Percentiles rank a stretch among this genome's conserved stretches.
phyloP scores from a whole-genome alignment of 139 green algal genomes.

The Parachlorella kessleri region DNA sequence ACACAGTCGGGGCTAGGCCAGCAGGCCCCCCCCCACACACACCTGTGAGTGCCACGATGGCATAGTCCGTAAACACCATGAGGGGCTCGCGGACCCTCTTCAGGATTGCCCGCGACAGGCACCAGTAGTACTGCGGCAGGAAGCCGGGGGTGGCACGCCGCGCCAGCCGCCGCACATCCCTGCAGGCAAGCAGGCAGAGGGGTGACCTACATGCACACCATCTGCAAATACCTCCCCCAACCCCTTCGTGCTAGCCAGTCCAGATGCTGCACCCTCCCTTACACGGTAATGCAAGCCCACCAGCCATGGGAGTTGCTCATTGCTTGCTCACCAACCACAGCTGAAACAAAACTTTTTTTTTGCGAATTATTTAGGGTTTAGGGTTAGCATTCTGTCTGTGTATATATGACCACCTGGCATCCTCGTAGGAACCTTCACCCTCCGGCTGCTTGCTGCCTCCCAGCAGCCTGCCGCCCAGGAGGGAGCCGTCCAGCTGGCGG shows the following conservation, averaged over 20 bases:
- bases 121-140: constrained; percentile 51
- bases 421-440: neutral
- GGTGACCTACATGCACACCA: no score
- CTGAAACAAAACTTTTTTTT: neutral
- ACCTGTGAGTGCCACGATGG: constrained; percentile 58
- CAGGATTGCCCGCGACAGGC: constrained; percentile 30
- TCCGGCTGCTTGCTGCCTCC: neutral
- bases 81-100: constrained; percentile 44
- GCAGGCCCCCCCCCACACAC: neutral
- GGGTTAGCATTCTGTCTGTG: no score
- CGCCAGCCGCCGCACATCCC: neutral
- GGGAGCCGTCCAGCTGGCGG: neutral
- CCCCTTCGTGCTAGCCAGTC: no score
- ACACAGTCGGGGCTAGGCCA: no score
- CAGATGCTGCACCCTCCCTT: no score
- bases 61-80: constrained; percentile 48
- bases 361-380: no score
- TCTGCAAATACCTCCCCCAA: no score
- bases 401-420: no score
- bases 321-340: neutral
- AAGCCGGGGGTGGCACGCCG: constrained; percentile 42
- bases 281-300: no score
- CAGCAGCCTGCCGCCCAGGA: neutral
- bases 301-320: no score
- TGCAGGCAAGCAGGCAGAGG: no score